Conservation (phyloP, 257 asterid genomes). For the Solanum dulcamara region DNA sequence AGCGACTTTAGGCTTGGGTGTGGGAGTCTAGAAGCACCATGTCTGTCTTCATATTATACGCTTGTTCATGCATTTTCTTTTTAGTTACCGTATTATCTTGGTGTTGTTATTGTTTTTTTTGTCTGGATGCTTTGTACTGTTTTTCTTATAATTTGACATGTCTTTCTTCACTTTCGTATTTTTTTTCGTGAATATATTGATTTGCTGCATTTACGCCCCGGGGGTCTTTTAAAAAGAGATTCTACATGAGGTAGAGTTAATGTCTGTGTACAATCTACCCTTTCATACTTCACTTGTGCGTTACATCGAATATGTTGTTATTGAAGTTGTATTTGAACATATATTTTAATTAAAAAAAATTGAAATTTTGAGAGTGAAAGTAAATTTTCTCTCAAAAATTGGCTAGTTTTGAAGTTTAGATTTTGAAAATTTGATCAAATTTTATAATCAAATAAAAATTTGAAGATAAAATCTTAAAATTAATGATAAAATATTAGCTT, state of each 20-base stretch:
- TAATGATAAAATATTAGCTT: not conserved
- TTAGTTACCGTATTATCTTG: not conserved
- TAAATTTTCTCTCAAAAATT: not conserved
- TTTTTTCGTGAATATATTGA: not conserved
- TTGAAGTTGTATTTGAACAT: not conserved
- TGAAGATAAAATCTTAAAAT: not conserved
- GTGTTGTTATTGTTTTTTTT: not conserved
- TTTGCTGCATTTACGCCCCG: not conserved
- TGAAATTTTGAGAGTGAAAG: not conserved
- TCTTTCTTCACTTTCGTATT: not conserved
- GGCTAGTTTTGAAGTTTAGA: not conserved
- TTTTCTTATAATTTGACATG: not conserved
- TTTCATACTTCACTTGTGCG: no score
- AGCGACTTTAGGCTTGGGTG: not conserved
- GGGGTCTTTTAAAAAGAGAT: no score
- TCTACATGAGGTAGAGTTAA: not conserved
- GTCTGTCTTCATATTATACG: no score
- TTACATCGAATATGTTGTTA: not conserved
- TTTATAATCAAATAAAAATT: not conserved
- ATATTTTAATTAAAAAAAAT: not conserved
- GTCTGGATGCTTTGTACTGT: not conserved
- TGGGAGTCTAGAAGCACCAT: not conserved
- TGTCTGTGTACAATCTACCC: fast-evolving
- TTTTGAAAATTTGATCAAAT: not conserved
- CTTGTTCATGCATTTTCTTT: not conserved